Evolutionary conservation across 2,329 filamentous ascomycete species (phyloP).

Genomic region (Colletotrichum noveboracense): DNA sequence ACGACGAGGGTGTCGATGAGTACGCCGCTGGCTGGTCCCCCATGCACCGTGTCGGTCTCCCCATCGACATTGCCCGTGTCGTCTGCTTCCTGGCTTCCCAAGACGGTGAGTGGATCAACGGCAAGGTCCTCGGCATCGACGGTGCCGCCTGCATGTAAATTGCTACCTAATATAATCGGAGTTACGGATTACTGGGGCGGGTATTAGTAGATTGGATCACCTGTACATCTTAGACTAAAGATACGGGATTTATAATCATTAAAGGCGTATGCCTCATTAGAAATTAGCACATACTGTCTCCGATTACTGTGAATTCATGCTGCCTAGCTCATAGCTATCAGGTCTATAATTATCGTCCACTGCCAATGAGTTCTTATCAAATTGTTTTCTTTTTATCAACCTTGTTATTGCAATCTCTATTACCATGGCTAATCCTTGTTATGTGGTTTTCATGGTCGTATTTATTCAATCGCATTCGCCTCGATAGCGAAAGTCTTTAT

Average conservation of each 20-base stretch:
- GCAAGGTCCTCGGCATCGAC: constrained; percentile 36
- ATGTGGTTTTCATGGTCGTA: background rate
- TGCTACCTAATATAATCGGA: background rate
- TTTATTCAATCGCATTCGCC: background rate
- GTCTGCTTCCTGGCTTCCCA: constrained; percentile 59
- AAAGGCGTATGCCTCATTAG: constrained; percentile 1
- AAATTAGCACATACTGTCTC: background rate
- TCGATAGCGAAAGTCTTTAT: background rate
- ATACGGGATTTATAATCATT: constrained; percentile 6
- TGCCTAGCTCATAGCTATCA: accelerated
- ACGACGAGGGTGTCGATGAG: constrained; percentile 65
- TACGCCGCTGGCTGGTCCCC: constrained; percentile 51
- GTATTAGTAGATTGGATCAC: constrained; percentile 8
- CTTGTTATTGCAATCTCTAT: background rate
- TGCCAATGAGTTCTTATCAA: background rate
- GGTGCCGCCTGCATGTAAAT: constrained; percentile 25
- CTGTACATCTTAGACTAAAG: constrained; percentile 13
- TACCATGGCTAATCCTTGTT: background rate
- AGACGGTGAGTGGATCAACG: constrained; percentile 53
- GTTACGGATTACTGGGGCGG: background rate
- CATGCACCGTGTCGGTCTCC: constrained; percentile 68
- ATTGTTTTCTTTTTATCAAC: background rate
- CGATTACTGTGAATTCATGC: background rate
- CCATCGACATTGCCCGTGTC: constrained; percentile 70
- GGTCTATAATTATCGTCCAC: background rate